Conservation (phyloP, 805 yeast genomes). For the Saccharomyces paradoxus region DNA sequence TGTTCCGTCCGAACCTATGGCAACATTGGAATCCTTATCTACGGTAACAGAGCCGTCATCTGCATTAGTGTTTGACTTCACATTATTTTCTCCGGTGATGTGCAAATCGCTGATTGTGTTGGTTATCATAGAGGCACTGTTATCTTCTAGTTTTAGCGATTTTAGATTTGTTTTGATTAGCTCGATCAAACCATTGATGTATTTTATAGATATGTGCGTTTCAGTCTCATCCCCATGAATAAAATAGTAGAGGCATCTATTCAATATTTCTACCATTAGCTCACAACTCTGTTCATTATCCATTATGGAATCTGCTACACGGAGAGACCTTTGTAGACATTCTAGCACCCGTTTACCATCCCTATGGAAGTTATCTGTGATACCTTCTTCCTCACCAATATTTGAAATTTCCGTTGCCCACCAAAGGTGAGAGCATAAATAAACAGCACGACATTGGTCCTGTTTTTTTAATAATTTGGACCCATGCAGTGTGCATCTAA, state of each 20-base stretch:
- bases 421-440: constrained; percentile 85
- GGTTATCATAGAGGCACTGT: constrained; percentile 4
- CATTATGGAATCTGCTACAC: constrained; percentile 92
- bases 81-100: constrained; percentile 8
- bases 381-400: constrained; percentile 39
- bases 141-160: constrained; percentile 32
- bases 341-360: constrained; percentile 75
- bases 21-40: constrained; percentile 1
- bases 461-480: constrained; percentile 83
- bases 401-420: constrained; percentile 68
- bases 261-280: constrained; percentile 81
- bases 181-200: constrained; percentile 80
- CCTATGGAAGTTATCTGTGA: constrained; percentile 28
- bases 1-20: constrained; percentile 26
- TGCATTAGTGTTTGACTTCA: not conserved
- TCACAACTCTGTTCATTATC: constrained; percentile 59
- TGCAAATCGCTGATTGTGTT: not conserved
- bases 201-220: constrained; percentile 51
- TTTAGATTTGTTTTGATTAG: constrained; percentile 58
- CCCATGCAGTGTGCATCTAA: constrained; percentile 79
- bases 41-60: not conserved
- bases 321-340: constrained; percentile 76
- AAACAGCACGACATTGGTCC: constrained; percentile 87
- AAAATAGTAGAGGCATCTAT: constrained; percentile 76
- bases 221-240: constrained; percentile 32